phyloP scores from a whole-genome alignment of 2,329 filamentous ascomycete species.

The Pestalotiopsis sp. region DNA sequence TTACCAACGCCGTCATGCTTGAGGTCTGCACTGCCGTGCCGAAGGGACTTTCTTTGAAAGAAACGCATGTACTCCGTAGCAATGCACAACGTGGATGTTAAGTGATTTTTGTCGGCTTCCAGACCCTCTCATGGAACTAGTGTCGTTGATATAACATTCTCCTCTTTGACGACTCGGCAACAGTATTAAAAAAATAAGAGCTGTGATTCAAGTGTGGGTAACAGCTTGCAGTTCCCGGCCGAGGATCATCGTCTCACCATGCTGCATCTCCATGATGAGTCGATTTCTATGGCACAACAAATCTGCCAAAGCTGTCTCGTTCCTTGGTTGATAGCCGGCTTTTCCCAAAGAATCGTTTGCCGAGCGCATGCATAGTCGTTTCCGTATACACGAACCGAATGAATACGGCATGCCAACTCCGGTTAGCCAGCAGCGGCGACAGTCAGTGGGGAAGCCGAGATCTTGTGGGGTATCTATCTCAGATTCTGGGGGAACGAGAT shows the following conservation, averaged over 20 bases:
- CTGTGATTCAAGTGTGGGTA: not conserved
- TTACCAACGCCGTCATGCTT: not conserved
- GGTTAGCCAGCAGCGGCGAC: not conserved
- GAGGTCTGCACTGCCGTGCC: not conserved
- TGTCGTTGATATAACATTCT: not conserved
- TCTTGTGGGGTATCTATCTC: not conserved
- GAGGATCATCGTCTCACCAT: not conserved
- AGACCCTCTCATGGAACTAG: not conserved
- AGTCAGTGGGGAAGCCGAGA: not conserved
- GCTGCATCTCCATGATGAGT: not conserved
- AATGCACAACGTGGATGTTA: not conserved
- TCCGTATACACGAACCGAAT: not conserved
- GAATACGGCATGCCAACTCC: not conserved
- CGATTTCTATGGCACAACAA: not conserved
- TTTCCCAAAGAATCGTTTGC: not conserved
- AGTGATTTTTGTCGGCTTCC: not conserved
- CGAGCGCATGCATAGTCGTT: not conserved
- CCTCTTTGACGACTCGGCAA: not conserved
- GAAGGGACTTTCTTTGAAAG: not conserved
- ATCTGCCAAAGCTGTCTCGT: not conserved
- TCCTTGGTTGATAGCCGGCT: not conserved
- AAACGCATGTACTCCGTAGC: not conserved
- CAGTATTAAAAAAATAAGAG: not conserved
- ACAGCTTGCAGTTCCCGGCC: not conserved
- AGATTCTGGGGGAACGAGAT: not conserved